Evolutionary conservation across 2,329 filamentous ascomycete species (phyloP), one percentile per base, ranked within the genome.

Genomic region (Cyclaneusma minus): DNA sequence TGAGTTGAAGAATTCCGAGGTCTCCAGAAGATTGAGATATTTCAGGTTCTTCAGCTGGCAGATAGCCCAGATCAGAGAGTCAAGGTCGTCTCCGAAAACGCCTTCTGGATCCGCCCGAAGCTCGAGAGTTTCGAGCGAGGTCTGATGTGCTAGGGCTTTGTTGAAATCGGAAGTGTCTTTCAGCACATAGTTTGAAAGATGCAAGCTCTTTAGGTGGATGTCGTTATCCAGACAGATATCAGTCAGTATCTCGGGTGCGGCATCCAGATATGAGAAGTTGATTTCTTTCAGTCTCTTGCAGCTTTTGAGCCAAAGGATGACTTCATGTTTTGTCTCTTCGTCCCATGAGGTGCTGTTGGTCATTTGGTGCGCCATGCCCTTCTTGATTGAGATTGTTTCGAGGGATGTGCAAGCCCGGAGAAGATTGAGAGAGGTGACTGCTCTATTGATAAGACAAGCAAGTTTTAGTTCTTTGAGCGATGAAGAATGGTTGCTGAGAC

Each of bases 391-490:
- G 44, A 4, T n/a, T n/a, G 47, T 52, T 33, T 59, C 55, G 11
- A 73, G 41, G 4, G 52, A 47, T 5, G 50, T 62, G 34, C 64
- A 68, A 12, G 47, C 50, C 39, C 57, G 50, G 6, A 70, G 51
- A 11, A 57, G 39, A 9, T 54, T 55, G 3, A 70, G 39, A 24
- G 58, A 61, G 11, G 55, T 56, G 24, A 64, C 52, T 7, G 57
- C 58, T 28, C 60, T 55, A 25, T 50, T 53, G 16, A 47, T 56
- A 22, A 72, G 46, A 24, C 52, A 57, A 20, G 46, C 44, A 4
- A 74, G 45, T 32, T 59, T 58, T 31, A 74, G 45, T 31, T 58
- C 50, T 31, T 52, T 61, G 7, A 82, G 50, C 4, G 71, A 68
- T 21, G 55, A 45, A 9, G 55, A 49, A 36, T 74, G 68, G 13